Evolutionary conservation across 176 grass and related monocot species (phyloP), one percentile per base, ranked within the genome.

Genomic region (Puya raimondii): DNA sequence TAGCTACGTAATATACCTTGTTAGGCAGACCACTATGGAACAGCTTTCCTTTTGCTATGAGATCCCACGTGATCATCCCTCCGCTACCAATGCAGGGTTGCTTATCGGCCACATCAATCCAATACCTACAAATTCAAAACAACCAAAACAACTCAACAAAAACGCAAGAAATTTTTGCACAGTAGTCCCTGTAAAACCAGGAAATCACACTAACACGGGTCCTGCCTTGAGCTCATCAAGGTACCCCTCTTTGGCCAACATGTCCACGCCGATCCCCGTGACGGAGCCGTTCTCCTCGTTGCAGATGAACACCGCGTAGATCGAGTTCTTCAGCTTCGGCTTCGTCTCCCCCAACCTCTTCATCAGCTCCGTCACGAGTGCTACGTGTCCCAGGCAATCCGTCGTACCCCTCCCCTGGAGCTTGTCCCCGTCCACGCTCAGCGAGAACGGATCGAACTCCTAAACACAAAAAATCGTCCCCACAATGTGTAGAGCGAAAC

Each of bases 41-140:
- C 11, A 97, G 81, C 57, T 97, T 97, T 65, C 94, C 94, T 56
- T 78, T 92, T 66, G 89, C 84, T 75, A 87, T 89, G 20, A 97
- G 82, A 80, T 84, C 85, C 93, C 93, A 97, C 23, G 82, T 23
- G 70, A 97, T 92, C 84, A 85, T 87, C 25, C 93, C 93, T 63
- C 89, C 93, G 0, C 86, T 97, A 74, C 86, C 89, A 79, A 92
- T 87, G 69, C 93, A 92, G 0, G 93, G 93, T 79, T 97, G 89
- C 74, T 97, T 97, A 79, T 97, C 89, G 61, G 86, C 89, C 20
- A 88, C 88, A 81, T 97, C 89, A 76, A 97, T 90, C 93, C 93
- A 97, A 79, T 91, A 97, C 84, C 89, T 90, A 72, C 59, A 23
- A 1, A 74, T 23, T 48, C 22, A 22, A 53, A 27, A 49, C 20